Conservation (phyloP, 331 rosid genomes). For the Telfairia occidentalis region DNA sequence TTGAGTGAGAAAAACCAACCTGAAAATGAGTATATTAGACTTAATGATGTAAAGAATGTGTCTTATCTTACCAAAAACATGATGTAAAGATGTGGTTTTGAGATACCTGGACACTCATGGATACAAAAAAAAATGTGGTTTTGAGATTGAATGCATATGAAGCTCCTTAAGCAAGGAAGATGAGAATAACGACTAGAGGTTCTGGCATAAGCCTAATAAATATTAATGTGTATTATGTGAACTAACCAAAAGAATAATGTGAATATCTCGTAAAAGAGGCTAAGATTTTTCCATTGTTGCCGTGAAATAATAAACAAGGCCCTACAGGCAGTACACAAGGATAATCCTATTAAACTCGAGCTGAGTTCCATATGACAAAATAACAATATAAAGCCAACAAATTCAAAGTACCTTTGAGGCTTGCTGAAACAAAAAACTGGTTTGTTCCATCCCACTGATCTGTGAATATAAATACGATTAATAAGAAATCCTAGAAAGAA, state of each 20-base stretch:
- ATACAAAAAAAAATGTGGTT: no score
- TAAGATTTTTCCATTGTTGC: background rate
- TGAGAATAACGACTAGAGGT: background rate
- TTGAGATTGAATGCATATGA: background rate
- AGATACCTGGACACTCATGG: no score
- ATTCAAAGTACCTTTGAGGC: constrained; percentile 68
- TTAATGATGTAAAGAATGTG: background rate
- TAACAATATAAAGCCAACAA: constrained; percentile 11
- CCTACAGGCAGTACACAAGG: background rate
- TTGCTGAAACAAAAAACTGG: constrained; percentile 96
- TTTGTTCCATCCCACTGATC: constrained; percentile 99
- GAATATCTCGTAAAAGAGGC: background rate
- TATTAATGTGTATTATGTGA: background rate
- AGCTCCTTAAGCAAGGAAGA: background rate
- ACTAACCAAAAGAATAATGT: constrained; percentile 2
- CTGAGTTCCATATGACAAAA: background rate
- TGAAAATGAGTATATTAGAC: constrained; percentile 24
- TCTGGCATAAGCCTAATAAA: background rate
- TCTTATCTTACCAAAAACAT: no score
- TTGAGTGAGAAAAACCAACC: constrained; percentile 97
- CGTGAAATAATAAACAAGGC: background rate
- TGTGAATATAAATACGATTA: constrained; percentile 25
- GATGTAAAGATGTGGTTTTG: no score
- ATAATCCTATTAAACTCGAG: background rate
- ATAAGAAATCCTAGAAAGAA: background rate